Base-by-base conservation (phyloP, 169 alveolate species). In the Plasmodium sp. region DNA sequence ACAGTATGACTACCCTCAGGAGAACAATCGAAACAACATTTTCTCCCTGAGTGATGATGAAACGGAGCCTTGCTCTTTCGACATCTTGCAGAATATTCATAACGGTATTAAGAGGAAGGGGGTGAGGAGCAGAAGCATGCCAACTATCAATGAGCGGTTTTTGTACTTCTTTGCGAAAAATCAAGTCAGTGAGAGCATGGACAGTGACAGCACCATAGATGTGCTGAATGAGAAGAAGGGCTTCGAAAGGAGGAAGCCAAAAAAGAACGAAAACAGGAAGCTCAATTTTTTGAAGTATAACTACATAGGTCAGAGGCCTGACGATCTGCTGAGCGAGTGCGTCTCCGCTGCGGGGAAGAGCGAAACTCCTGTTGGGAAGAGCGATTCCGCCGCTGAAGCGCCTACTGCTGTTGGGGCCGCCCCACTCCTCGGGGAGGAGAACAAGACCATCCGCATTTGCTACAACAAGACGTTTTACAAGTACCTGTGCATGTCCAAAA, bases 181-280 rank as follows among this genome's bases (percentile, higher is more conserved):
- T 43, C 14, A 41, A 36, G 9, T 18, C 31, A 58, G 22, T 41
- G 90, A 88, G 6, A 77, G 81, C 1, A 62, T 79, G 41, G 94
- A 88, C n/a, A 88, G 94, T 62, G 94, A 88, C 79, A 88, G 94
- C 48, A 88, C 94, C 16, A 88, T 88, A n/a, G 94, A 88, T 80
- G 27, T 41, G 18, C 43, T 88, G 73, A 88, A 88, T 88, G 83
- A 88, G 71, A 34, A 62, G 22, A 77, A 88, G 48, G 71, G 18
- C 27, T n/a, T 58, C 12, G 83, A 33, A 41, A 79, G 56, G 45
- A 88, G 48, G 45, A 80, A 88, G n/a, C n/a, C 41, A 0, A 43
- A 88, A 72, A 88, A 79, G 71, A 88, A 62, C 48, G 33, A 79
- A 88, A 81, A 88, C 62, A 88, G 33, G 7, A 88, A 85, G 58